Base-by-base conservation (phyloP, 495 filamentous ascomycete genomes). In the Parathielavia appendiculata region DNA sequence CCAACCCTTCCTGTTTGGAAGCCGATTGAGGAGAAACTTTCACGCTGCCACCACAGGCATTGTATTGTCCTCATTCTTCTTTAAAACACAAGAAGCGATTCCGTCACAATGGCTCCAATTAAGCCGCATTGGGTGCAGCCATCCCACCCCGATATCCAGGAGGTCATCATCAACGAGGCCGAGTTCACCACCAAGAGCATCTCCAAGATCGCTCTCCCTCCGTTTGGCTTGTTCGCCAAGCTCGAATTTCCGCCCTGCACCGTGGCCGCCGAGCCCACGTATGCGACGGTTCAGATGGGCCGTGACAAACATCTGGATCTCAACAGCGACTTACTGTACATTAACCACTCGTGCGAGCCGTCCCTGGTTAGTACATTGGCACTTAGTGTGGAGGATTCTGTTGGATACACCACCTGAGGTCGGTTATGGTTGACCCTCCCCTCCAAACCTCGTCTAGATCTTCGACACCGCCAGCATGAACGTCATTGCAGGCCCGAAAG, bases 311-410 rank as follows among this genome's bases (percentile, higher is more conserved):
- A 91, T 72, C 77, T 90, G 68, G 82, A 89, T 67, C 77, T 91
- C 39, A 89, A 91, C 73, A 84, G 80, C 59, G 87, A 90, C 65
- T 69, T 90, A 54, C 79, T 91, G 50, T 90, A 81, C 73, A 85
- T 84, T 73, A 90, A 91, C 69, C 87, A 91, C 74, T 83, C 79
- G 0, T 91, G 87, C 74, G 77, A 75, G 30, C 87, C 87, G 4
- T 80, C 80, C 44, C 73, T 91, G 30, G 77, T 84, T 54, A 65
- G 71, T 74, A 46, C n/a, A n/a, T n/a, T n/a, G n/a, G n/a, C n/a
- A n/a, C n/a, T n/a, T n/a, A n/a, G 26, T 6, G 26, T 30, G 6
- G 26, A 30, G 26, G 3, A 30, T 17, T 23, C 23, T 48, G 12
- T 26, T 1, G 22, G 45, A 48, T 48, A 48, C 45, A 32, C 13